Conservation (phyloP, 2,329 filamentous ascomycete species). For the Colletotrichum trifolii region DNA sequence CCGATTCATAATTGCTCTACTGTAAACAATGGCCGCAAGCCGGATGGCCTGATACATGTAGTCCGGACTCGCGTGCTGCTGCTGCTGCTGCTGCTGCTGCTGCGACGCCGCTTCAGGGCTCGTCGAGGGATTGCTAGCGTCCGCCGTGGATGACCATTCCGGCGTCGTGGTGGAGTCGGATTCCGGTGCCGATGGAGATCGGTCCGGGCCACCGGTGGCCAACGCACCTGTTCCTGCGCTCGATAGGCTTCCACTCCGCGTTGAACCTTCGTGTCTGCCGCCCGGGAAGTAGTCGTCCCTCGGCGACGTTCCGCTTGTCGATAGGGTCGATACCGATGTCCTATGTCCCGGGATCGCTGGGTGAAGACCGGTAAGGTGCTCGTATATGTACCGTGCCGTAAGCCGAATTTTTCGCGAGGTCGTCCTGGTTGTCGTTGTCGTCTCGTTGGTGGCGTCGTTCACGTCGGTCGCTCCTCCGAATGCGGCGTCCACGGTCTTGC, state of each 20-base stretch:
- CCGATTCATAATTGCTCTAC: slow-evolving; percentile 55
- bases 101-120: slow-evolving; percentile 7
- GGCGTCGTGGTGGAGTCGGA: slow-evolving; percentile 33
- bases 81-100: slow-evolving; percentile 18
- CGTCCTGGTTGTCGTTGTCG: slow-evolving; percentile 1
- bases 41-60: slow-evolving; percentile 60
- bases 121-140: slow-evolving; percentile 19
- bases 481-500: slow-evolving; percentile 49
- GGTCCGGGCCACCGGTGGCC: slow-evolving; percentile 12
- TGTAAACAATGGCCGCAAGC: slow-evolving; percentile 59
- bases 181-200: slow-evolving; percentile 14
- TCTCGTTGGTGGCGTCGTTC: slow-evolving; percentile 7
- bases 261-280: slow-evolving; percentile 13
- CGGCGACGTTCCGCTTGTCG: slow-evolving; percentile 3
- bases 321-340: slow-evolving; percentile 6
- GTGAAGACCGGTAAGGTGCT: slow-evolving; percentile 19
- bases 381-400: slow-evolving; percentile 22
- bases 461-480: background rate
- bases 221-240: slow-evolving; percentile 18
- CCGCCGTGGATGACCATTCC: slow-evolving; percentile 19
- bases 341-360: slow-evolving; percentile 17
- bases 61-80: slow-evolving; percentile 46
- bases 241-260: slow-evolving; percentile 11
- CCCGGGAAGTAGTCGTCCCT: background rate
- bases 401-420: slow-evolving; percentile 18